phyloP scores from a whole-genome alignment of 306 rosid genomes.

The Clitoria ternatea region DNA sequence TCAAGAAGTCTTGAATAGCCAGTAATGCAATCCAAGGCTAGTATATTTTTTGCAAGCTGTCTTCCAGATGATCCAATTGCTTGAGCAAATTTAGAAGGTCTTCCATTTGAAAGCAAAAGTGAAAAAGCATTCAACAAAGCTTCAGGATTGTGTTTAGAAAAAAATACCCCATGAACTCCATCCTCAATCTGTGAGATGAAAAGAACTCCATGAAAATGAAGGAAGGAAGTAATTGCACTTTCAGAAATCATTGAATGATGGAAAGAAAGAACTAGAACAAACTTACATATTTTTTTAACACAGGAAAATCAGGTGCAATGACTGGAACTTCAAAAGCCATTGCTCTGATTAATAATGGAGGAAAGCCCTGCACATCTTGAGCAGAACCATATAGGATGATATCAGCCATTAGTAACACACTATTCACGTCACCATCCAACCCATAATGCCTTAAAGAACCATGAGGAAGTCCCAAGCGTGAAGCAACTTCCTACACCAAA shows the following conservation, averaged over 20 bases:
- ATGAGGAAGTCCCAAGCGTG: slow-evolving; percentile 74
- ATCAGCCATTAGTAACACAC: slow-evolving; percentile 84
- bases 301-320: slow-evolving; percentile 77
- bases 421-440: slow-evolving; percentile 68
- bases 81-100: slow-evolving; percentile 76
- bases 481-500: slow-evolving; percentile 71
- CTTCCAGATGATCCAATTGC: slow-evolving; percentile 84
- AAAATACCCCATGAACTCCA: slow-evolving; percentile 74
- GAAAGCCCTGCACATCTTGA: slow-evolving; percentile 91
- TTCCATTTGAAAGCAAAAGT: slow-evolving; percentile 72
- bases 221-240: not conserved
- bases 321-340: slow-evolving; percentile 87
- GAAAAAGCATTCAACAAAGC: slow-evolving; percentile 80
- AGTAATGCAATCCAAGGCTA: slow-evolving; percentile 76
- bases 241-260: slow-evolving; percentile 24
- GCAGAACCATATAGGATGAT: slow-evolving; percentile 83
- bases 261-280: slow-evolving; percentile 27
- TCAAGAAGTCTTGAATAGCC: slow-evolving; percentile 88
- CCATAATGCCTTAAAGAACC: slow-evolving; percentile 81
- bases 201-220: slow-evolving; percentile 23
- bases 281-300: slow-evolving; percentile 77
- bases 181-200: slow-evolving; percentile 52
- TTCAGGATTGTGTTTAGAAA: slow-evolving; percentile 69
- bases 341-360: slow-evolving; percentile 80
- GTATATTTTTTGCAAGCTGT: slow-evolving; percentile 64